Base-by-base conservation (phyloP, 495 filamentous ascomycete genomes). In the Xylaria palmicola region DNA sequence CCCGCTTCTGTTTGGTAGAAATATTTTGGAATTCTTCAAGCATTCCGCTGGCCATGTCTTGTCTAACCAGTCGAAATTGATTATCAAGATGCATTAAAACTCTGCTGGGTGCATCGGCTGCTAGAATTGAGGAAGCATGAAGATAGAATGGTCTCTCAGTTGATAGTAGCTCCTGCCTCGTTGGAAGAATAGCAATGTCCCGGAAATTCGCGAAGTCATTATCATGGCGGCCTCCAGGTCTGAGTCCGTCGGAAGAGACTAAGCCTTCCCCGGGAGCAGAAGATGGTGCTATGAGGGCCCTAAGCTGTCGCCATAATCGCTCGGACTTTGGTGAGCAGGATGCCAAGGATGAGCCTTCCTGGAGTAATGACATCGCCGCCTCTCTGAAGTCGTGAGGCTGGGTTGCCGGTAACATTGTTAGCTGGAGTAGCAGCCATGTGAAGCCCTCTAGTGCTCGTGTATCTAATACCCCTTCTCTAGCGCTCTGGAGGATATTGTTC, bases 21-120 rank as follows among this genome's bases (percentile, higher is more conserved):
- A 77, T 77, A 20, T 78, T 69, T 49, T 83, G 79, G 0, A 87
- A 44, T 40, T 87, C 87, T 13, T 87, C 83, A 0, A 86, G 81
- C 8, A 92, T 71, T 53, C 88, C 88, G 0, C 74, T 81, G 0
- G 92, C 72, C 82, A 92, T 86, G 58, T 93, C 90, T 62, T 93
- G 89, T 4, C 90, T 74, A 2, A 91, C 72, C 1, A 93, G 81
- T 0, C 90, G 88, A 64, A 91, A 95, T 56, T 93, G 89, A 64
- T 91, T 92, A 66, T 92, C 90, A 0, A 90, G 62, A 68, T 91
- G 87, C 0, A 76, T 72, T 0, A 68, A 70, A 0, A 79, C 62
- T 0, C 88, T 83, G 10, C 69, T 62, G 3, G 75, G 69, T 5
- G 72, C 32, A 0, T 62, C 60, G 17, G 59, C 59, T 1, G 77